Percentiles rank a stretch among this genome's conserved stretches.
phyloP scores from a whole-genome alignment of 163 green algal species.

The Chlamydomonas reinhardtii region DNA sequence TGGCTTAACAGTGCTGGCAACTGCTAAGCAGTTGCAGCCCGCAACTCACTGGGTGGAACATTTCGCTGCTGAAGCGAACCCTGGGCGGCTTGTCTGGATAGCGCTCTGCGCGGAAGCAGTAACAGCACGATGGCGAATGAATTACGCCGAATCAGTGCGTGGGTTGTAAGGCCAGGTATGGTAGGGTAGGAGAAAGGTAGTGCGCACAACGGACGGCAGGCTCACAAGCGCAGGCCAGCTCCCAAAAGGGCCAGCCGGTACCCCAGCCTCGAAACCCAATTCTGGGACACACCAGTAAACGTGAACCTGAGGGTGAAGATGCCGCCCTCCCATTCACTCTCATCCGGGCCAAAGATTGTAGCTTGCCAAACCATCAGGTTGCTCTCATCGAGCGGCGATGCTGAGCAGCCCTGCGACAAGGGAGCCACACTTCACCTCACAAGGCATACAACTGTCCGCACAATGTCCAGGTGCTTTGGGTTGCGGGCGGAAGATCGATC shows the following conservation, averaged over 20 bases:
- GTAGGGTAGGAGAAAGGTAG: neutral
- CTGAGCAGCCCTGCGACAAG: conserved; percentile 55
- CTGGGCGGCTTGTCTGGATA: conserved; percentile 90
- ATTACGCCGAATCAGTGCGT: no score
- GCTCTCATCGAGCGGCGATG: conserved; percentile 64
- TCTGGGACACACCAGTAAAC: conserved; percentile 30
- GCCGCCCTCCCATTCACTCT: conserved; percentile 47
- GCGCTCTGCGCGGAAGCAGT: conserved; percentile 68
- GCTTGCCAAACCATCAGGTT: conserved; percentile 74
- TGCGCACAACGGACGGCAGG: neutral
- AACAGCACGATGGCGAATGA: no score
- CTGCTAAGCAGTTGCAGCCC: no score
- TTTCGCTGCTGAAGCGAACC: conserved; percentile 85
- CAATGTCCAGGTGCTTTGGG: no score
- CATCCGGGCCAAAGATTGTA: conserved; percentile 59
- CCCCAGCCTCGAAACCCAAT: neutral
- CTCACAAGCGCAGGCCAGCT: no score
- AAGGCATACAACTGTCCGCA: no score
- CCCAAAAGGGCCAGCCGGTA: no score
- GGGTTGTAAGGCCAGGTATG: no score
- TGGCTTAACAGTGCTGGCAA: no score
- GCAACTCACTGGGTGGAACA: conserved; percentile 88
- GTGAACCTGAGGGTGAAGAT: conserved; percentile 53
- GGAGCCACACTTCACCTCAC: no score
- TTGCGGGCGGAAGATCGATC: no score